These are phyloP conservation scores for Fusarium sp. DNA, from an alignment of 2,329 filamentous ascomycete species.

Conservation along the genomic window DNA sequence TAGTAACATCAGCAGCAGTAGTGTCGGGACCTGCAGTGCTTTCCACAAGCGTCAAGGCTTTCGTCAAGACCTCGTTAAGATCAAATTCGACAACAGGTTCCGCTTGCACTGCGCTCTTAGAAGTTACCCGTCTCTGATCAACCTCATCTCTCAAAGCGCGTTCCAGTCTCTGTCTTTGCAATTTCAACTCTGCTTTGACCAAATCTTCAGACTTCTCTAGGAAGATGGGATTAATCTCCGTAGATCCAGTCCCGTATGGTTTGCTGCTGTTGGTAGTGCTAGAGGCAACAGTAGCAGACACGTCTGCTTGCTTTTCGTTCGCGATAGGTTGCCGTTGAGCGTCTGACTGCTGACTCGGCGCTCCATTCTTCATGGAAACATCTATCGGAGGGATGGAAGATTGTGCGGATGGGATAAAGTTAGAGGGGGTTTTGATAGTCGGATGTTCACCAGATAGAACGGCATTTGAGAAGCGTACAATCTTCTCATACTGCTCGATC, in stretches of 20 bases:
- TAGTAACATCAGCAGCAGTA: constrained; percentile 68
- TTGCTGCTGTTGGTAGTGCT: constrained; percentile 50
- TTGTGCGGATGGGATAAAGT: constrained; percentile 49
- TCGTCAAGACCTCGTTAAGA: constrained; percentile 77
- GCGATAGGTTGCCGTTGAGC: constrained; percentile 53
- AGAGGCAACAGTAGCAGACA: constrained; percentile 14
- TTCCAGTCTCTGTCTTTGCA: constrained; percentile 86
- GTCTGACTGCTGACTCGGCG: constrained; percentile 37
- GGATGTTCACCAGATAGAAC: constrained; percentile 82
- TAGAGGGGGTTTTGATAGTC: constrained; percentile 67
- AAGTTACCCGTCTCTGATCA: constrained; percentile 68
- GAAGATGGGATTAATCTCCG: constrained; percentile 84
- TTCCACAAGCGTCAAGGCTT: constrained; percentile 78
- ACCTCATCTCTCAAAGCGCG: constrained; percentile 80
- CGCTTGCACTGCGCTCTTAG: constrained; percentile 56
- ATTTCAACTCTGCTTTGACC: constrained; percentile 82
- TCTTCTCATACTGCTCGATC: constrained; percentile 79
- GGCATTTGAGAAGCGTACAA: constrained; percentile 83
- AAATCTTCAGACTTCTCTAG: constrained; percentile 88
- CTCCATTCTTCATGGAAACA: constrained; percentile 34
- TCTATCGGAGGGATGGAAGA: constrained; percentile 40
- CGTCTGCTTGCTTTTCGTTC: constrained; percentile 51
- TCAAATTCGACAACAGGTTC: constrained; percentile 75
- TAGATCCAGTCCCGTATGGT: constrained; percentile 63
- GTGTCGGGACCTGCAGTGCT: constrained; percentile 71